A percentile compares a stretch with the other conserved stretches of the same genome.
phyloP scores from a whole-genome alignment of 1,139 yeast genomes.

The Kazachstania sp. region DNA sequence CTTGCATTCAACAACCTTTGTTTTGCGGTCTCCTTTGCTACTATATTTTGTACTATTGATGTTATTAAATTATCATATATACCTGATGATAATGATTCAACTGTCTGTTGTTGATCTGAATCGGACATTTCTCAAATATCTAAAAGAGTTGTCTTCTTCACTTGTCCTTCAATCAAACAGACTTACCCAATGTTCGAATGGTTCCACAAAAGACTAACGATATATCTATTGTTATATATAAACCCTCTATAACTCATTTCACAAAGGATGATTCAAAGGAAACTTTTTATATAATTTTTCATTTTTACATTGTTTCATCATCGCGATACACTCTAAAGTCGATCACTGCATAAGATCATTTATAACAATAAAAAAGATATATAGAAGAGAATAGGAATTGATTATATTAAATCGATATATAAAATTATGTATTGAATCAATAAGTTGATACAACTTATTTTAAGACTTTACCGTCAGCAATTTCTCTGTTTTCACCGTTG shows the following conservation, averaged over 20 bases:
- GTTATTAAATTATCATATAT: slow-evolving; percentile 24
- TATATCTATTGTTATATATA: too few species aligned
- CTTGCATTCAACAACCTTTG: slow-evolving; percentile 19
- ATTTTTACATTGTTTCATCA: neutral
- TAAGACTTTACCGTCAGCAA: slow-evolving; percentile 78
- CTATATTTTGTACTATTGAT: slow-evolving; percentile 28
- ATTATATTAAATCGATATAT: neutral
- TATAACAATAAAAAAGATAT: too few species aligned
- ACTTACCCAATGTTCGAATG: too few species aligned
- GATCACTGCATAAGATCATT: too few species aligned
- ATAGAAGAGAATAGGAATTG: neutral
- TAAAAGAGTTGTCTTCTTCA: neutral
- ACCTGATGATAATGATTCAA: slow-evolving; percentile 20
- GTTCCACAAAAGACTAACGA: too few species aligned
- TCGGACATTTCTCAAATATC: slow-evolving; percentile 7
- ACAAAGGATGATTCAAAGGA: too few species aligned
- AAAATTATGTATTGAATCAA: neutral
- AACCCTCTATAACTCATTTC: too few species aligned
- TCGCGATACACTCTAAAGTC: too few species aligned
- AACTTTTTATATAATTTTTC: neutral
- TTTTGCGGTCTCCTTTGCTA: slow-evolving; percentile 22
- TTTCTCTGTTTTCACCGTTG: slow-evolving; percentile 58
- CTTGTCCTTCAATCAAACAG: too few species aligned
- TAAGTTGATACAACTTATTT: slow-evolving; percentile 37
- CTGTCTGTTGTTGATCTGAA: slow-evolving; percentile 11